Evolutionary conservation across 768 basidiomycete genomes (phyloP).

Genomic region (Boletus vinaceobasis): DNA sequence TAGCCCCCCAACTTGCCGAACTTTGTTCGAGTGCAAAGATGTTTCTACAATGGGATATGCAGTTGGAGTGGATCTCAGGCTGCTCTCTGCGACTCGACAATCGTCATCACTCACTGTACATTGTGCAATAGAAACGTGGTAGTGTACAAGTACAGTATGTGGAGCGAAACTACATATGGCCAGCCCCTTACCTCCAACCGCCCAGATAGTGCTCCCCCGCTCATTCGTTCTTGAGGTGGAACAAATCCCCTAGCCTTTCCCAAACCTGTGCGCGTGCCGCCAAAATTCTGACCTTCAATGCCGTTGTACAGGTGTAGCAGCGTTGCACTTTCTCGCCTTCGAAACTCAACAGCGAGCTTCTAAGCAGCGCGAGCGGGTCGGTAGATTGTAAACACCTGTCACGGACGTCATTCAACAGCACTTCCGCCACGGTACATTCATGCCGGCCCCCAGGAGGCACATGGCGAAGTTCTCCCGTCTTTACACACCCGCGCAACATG

Average conservation of each 20-base stretch:
- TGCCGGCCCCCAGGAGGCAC: no score
- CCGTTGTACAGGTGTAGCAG: not conserved
- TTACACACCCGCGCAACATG: not conserved
- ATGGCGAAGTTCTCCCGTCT: not conserved
- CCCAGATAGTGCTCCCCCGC: not conserved
- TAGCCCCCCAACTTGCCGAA: no score
- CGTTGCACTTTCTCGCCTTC: no score
- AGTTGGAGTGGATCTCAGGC: not conserved
- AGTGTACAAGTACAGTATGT: not conserved
- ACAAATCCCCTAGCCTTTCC: conserved; percentile 1
- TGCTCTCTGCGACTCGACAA: not conserved
- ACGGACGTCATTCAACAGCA: not conserved
- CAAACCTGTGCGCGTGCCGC: not conserved
- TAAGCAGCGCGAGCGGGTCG: conserved; percentile 6
- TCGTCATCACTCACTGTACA: not conserved
- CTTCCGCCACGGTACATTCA: not conserved
- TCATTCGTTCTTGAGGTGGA: conserved; percentile 5
- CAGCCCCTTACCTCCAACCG: not conserved
- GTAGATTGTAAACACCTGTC: not conserved
- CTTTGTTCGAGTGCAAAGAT: no score
- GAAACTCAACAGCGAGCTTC: no score
- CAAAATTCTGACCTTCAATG: not conserved
- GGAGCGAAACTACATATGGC: not conserved
- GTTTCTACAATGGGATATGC: not conserved
- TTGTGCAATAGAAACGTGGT: not conserved